A percentile compares a stretch with the other conserved stretches of the same genome.
Evolutionary conservation across 2,329 filamentous ascomycete genomes (phyloP).

Genomic region (Grosmannia clavigera): DNA sequence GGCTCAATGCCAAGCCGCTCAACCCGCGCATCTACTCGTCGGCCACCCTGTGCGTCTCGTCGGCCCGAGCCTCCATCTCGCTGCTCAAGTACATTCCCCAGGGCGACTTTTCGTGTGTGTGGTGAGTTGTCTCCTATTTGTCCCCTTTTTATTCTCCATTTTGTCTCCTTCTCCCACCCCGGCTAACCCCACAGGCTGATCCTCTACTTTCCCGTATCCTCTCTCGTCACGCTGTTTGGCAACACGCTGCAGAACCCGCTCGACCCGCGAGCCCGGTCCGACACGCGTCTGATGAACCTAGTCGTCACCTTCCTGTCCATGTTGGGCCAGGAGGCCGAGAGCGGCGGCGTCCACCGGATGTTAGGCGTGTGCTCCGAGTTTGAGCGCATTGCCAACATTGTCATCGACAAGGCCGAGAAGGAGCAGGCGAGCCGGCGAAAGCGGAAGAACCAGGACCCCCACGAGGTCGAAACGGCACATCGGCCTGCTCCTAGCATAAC

Average conservation of each 20-base stretch:
- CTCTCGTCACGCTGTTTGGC: conserved; percentile 87
- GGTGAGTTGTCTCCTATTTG: conserved; percentile 42
- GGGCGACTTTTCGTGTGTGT: conserved; percentile 88
- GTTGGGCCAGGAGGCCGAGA: conserved; percentile 78
- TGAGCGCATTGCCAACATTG: conserved; percentile 80
- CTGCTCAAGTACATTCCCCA: conserved; percentile 93
- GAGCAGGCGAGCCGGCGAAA: conserved; percentile 72
- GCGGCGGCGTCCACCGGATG: conserved; percentile 87
- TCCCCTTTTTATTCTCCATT: neutral
- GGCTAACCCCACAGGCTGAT: conserved; percentile 54
- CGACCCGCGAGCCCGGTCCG: conserved; percentile 75
- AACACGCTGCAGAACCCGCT: conserved; percentile 94
- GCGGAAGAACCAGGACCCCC: conserved; percentile 52
- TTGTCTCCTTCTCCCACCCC: neutral
- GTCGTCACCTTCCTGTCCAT: conserved; percentile 88
- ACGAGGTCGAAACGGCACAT: conserved; percentile 14
- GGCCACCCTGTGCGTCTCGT: conserved; percentile 81
- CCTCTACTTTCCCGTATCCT: conserved; percentile 91
- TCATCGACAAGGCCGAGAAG: conserved; percentile 83
- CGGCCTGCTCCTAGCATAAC: conserved; percentile 5
- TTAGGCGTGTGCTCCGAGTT: conserved; percentile 91
- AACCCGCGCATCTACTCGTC: conserved; percentile 94
- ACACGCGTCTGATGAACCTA: conserved; percentile 80
- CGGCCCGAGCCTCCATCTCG: conserved; percentile 84
- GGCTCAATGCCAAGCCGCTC: conserved; percentile 76